A percentile compares a stretch with the other conserved stretches of the same genome.
These are phyloP conservation scores for Maudiozyma turicensis DNA, from an alignment of 805 yeast genomes.

Conservation along the genomic window DNA sequence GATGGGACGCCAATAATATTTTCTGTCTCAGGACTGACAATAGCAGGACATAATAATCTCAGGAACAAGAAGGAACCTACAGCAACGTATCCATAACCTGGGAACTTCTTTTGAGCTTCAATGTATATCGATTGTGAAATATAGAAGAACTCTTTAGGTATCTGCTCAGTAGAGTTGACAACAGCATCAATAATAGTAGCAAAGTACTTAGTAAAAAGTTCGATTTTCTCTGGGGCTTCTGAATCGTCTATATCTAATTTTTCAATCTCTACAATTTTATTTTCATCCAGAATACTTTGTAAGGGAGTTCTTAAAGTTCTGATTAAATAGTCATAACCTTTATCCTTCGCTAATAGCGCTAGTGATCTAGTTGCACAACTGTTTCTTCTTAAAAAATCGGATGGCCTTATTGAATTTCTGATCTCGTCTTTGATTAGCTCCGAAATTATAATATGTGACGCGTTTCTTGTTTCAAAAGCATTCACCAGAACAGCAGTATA, in stretches of 20 bases:
- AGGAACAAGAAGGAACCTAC: constrained; percentile 83
- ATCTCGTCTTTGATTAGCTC: constrained; percentile 56
- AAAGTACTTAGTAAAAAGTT: constrained; percentile 47
- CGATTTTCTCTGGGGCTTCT: constrained; percentile 33
- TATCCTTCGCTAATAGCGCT: constrained; percentile 58
- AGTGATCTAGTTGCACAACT: constrained; percentile 73
- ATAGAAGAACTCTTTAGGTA: constrained; percentile 65
- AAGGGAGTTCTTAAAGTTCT: constrained; percentile 47
- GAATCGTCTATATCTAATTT: constrained; percentile 33
- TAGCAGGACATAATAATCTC: constrained; percentile 77
- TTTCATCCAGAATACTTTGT: constrained; percentile 39
- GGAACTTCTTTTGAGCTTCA: constrained; percentile 51
- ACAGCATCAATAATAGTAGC: constrained; percentile 50
- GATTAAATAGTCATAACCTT: constrained; percentile 51
- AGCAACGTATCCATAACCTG: constrained; percentile 56
- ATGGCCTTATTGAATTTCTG: constrained; percentile 44
- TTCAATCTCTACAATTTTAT: constrained; percentile 57
- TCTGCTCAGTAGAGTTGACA: constrained; percentile 39
- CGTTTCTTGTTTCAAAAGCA: constrained; percentile 39
- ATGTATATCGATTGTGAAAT: constrained; percentile 58
- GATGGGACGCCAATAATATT: constrained; percentile 32
- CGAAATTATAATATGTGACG: constrained; percentile 39
- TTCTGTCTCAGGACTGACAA: constrained; percentile 69
- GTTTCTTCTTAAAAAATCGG: constrained; percentile 71
- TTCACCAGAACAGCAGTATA: constrained; percentile 57